Conservation (phyloP, 2,329 filamentous ascomycete species). For the Cladosporium phlei region DNA sequence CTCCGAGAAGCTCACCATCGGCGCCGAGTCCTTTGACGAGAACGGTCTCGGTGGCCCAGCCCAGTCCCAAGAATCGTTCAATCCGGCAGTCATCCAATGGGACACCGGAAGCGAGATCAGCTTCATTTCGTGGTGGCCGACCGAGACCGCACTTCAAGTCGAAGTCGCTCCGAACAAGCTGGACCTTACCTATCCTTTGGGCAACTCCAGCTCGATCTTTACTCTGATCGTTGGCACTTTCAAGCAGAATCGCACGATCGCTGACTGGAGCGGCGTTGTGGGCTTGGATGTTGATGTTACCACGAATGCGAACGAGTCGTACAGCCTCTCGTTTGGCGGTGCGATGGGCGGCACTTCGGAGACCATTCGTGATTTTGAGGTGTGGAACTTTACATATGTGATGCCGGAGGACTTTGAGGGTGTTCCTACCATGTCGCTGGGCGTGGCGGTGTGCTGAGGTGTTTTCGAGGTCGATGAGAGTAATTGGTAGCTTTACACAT, state of each 20-base stretch:
- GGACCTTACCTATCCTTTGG: conserved; percentile 51
- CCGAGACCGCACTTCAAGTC: conserved; percentile 7
- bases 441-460: conserved; percentile 5
- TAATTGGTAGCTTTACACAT: no score
- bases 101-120: conserved; percentile 22
- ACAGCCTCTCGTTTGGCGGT: conserved; percentile 43
- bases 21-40: conserved; percentile 55
- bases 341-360: conserved; percentile 34
- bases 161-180: conserved; percentile 34
- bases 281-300: conserved; percentile 44
- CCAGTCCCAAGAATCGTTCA: conserved; percentile 50
- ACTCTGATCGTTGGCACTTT: conserved; percentile 49
- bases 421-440: not conserved
- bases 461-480: no score
- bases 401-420: conserved; percentile 9
- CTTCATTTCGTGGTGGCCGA: conserved; percentile 18
- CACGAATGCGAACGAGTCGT: conserved; percentile 41
- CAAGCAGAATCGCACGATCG: conserved; percentile 40
- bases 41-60: conserved; percentile 53
- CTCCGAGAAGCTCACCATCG: conserved; percentile 54
- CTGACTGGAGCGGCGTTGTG: conserved; percentile 45
- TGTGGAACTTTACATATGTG: conserved; percentile 41
- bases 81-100: conserved; percentile 60
- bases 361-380: conserved; percentile 37
- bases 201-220: conserved; percentile 45